phyloP scores from a whole-genome alignment of 2,329 filamentous ascomycete genomes.

The Aspergillus flavus region DNA sequence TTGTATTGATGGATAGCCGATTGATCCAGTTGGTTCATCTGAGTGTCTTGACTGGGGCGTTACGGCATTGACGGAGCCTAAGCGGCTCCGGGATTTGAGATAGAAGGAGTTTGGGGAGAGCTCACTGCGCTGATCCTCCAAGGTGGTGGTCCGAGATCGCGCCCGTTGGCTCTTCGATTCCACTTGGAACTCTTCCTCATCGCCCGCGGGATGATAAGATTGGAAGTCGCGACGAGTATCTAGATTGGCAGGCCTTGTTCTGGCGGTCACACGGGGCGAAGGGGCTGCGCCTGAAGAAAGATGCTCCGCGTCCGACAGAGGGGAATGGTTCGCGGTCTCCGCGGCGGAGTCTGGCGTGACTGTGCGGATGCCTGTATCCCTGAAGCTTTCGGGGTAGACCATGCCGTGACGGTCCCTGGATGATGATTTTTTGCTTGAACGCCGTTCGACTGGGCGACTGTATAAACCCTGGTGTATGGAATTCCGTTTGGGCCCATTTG shows the following conservation, averaged over 20 bases:
- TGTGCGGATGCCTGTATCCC: constrained; percentile 48
- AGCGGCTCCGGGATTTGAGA: constrained; percentile 37
- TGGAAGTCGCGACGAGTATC: constrained; percentile 36
- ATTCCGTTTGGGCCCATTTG: constrained; percentile 44
- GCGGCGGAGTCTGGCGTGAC: constrained; percentile 49
- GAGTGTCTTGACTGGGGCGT: constrained; percentile 37
- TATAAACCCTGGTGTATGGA: constrained; percentile 42
- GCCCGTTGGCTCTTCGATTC: constrained; percentile 40
- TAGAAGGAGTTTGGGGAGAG: constrained; percentile 36
- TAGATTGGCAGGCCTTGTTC: constrained; percentile 36
- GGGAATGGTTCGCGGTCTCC: constrained; percentile 40
- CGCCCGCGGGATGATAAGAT: constrained; percentile 33
- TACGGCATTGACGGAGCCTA: constrained; percentile 45
- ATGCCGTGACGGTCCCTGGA: constrained; percentile 51
- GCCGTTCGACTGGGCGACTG: constrained; percentile 46
- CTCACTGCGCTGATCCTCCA: constrained; percentile 46
- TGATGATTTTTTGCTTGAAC: constrained; percentile 51
- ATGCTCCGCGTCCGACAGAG: constrained; percentile 41
- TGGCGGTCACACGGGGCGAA: constrained; percentile 41
- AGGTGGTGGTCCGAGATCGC: constrained; percentile 44
- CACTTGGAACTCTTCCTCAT: constrained; percentile 36
- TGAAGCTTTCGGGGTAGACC: constrained; percentile 50
- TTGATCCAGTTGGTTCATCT: constrained; percentile 45
- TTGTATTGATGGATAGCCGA: constrained; percentile 53
- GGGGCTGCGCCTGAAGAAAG: constrained; percentile 34